Base-by-base conservation (phyloP, 1,139 yeast species). In the Zygotorulaspora mrakii region DNA sequence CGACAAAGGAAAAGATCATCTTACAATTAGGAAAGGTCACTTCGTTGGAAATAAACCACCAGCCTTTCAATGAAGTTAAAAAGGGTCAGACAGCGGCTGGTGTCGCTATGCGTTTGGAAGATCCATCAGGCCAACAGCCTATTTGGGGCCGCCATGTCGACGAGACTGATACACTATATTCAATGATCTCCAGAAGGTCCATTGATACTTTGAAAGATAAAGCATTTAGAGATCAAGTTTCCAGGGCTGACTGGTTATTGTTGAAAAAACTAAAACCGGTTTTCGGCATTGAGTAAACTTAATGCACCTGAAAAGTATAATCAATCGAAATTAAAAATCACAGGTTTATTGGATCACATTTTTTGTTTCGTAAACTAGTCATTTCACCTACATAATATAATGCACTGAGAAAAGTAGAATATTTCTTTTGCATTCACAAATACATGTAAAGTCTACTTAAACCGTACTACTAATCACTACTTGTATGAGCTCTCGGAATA, bases 101-200 rank as follows among this genome's bases (percentile, higher is more conserved):
- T 76, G 97, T 91, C 49, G 98, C 99, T 47, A 85, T 91, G 83
- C 82, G 98, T 74, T 74, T 91, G 61, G 98, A 91, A 45, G 82
- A 88, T 55, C 95, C 95, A 44, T 80, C 94, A 18, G 74, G 88
- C 40, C 91, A 86, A 49, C 95, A 88, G 69, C 97, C 98, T 43
- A 82, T 87, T 12, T 91, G 97, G 97, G 99, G 99, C 48, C 87
- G 98, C 73, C 99, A 91, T 62, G 94, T 91, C 56, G 96, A 88
- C 62, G 98, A 91, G 66, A 73, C 77, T 50, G 99, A 91, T 64
- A 75, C 78, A 42, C 73, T 91, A 61, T 91, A 88, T 68, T 91
- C 98, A 9, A 75, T 84, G 69, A 77, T 91, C 52, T 65, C 94
- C 17, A 80, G 98, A 72, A 83, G 73, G 65, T 84, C 96, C 25